Base-by-base conservation (phyloP, 2,329 filamentous ascomycete species). In the Aspergillus spinulosporus region DNA sequence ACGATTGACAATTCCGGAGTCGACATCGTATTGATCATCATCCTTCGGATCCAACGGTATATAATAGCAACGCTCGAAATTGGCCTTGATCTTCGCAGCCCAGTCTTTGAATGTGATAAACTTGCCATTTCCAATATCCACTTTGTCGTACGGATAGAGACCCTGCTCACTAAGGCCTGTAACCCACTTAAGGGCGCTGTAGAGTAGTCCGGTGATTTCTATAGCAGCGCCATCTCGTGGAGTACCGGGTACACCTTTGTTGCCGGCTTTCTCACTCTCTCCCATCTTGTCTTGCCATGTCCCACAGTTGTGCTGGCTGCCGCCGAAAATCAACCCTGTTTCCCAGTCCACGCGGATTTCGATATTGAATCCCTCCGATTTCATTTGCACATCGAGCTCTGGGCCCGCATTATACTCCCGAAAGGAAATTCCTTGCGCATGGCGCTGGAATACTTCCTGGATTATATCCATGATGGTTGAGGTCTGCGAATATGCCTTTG, bases 261-360 rank as follows among this genome's bases (percentile, higher is more conserved):
- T 96, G 57, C 89, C 88, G 12, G 95, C 94, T 59, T 87, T 89
- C 62, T 89, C 86, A 60, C 92, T 96, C 74, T 99, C 94, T n/a
- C 94, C 94, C 94, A 99, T 99, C 82, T 99, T 99, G 80, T 99
- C 94, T 92, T 97, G 97, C 94, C 94, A 99, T 1, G 94, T 99
- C 51, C 94, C 94, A 66, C 95, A 99, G 74, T 99, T 99, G 75
- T 79, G 82, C 69, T 97, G 92, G 68, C 90, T 97, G 34, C 95
- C 94, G 54, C 95, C 94, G 68, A 95, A 96, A 56, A 99, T 87
- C 61, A 99, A 84, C 21, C 94, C 95, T 4, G 86, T 94, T 32
- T 83, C 79, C 93, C 93, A 97, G 71, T 99, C 93, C 8, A 96
- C 90, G 58, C 89, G 84, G 64, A 97, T 88, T 58, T 94, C 87